Evolutionary conservation across 1,139 yeast species (phyloP), one percentile per base, ranked within the genome.

Genomic region (Yamadazyma taylorii): DNA sequence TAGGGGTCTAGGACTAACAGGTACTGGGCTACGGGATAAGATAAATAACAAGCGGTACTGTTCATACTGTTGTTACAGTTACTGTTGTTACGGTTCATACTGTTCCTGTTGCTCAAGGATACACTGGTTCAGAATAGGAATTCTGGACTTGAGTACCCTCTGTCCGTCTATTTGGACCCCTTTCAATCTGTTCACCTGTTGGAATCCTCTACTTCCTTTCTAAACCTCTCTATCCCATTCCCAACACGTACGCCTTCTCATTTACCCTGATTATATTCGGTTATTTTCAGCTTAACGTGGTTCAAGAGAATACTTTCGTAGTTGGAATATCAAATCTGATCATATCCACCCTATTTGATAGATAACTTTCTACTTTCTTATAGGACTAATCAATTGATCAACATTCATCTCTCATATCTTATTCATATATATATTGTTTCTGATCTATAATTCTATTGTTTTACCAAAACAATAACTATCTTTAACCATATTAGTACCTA

Each of bases 231-330:
- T 21, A n/a, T n/a, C n/a, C n/a, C n/a, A n/a, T 19, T 13, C 16
- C 51, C 52, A 48, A 40, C 32, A 33, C 52, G 51, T 42, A 64
- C 58, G 75, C 75, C 75, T 69, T 69, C 75, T 66, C 74, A 59
- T 66, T 52, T 57, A 60, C 73, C 75, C 77, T 71, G 75, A 60
- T 60, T 52, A 66, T 69, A 71, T 71, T 71, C 77, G 74, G 52
- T 71, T 71, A 69, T 66, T 61, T 63, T 60, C 75, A 70, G 76
- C 69, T 51, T 68, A 70, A 71, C 69, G 50, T 70, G 75, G 75
- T 63, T 38, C 43, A 63, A 48, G 75, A 60, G 74, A 68, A 68
- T 64, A 68, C 73, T 69, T 64, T 66, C 70, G 73, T 66, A 46
- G 52, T 60, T 64, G 75, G 72, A 56, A 68, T 42, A 69, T 39